phyloP scores from a whole-genome alignment of 495 filamentous ascomycete species.

The Aspergillus baeticus region DNA sequence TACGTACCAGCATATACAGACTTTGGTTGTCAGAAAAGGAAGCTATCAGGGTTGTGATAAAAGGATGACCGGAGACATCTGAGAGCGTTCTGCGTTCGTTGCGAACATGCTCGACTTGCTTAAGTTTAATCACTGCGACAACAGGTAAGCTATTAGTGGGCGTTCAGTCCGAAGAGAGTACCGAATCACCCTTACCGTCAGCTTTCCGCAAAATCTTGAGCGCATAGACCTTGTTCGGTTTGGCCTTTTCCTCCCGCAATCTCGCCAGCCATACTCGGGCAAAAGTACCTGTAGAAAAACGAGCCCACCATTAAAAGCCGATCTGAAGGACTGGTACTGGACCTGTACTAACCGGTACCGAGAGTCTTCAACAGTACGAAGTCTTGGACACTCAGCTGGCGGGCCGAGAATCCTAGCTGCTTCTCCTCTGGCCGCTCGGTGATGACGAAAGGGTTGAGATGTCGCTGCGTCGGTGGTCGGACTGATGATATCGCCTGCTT shows the following conservation, averaged over 20 bases:
- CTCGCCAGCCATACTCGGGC: conserved; percentile 89
- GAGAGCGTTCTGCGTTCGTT: conserved; percentile 88
- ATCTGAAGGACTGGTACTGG: conserved; percentile 10
- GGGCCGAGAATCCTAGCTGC: conserved; percentile 55
- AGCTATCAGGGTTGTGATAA: conserved; percentile 87
- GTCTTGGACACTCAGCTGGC: conserved; percentile 62
- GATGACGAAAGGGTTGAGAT: conserved; percentile 53
- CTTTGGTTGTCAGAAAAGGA: conserved; percentile 88
- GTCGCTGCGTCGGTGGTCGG: conserved; percentile 45
- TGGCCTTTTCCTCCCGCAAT: conserved; percentile 54
- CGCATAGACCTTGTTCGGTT: conserved; percentile 75
- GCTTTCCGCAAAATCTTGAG: conserved; percentile 92
- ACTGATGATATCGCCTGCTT: conserved; percentile 44
- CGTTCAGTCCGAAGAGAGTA: conserved; percentile 6
- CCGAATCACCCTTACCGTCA: conserved; percentile 51
- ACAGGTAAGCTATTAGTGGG: conserved; percentile 2
- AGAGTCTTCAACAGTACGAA: conserved; percentile 86
- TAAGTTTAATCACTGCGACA: conserved; percentile 80
- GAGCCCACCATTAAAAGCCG: conserved; percentile 31
- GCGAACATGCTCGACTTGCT: conserved; percentile 96
- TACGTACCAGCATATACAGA: conserved; percentile 83
- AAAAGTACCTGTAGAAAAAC: conserved; percentile 72
- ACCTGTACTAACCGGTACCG: conserved; percentile 67
- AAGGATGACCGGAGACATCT: conserved; percentile 87
- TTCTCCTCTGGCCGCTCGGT: conserved; percentile 54